Conservation (phyloP, 176 grass and related monocot genomes). For the bread wheat (Triticum aestivum) region DNA sequence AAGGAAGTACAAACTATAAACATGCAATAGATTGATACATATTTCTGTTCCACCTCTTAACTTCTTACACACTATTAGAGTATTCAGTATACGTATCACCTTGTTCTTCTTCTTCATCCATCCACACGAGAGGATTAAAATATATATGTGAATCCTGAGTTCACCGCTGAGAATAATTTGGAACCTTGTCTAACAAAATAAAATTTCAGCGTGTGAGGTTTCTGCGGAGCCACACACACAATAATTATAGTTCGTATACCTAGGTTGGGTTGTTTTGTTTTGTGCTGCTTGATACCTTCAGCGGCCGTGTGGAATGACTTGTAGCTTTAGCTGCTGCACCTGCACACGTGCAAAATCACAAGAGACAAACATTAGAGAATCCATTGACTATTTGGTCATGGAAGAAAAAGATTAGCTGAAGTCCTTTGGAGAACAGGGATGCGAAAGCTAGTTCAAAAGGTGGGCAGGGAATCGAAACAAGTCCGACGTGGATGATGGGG, state of each 20-base stretch:
- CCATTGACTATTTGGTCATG: neutral
- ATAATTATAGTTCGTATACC: neutral
- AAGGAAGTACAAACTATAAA: no score
- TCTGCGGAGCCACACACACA: neutral
- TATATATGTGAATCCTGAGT: no score
- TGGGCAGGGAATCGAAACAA: neutral
- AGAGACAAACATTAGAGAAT: neutral
- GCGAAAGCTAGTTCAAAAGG: neutral
- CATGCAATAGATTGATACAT: neutral
- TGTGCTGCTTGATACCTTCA: no score
- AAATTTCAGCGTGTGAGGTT: no score
- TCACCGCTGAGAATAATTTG: no score
- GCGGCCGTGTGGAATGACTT: neutral
- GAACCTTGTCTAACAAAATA: no score
- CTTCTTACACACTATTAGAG: no score
- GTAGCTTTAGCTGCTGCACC: no score
- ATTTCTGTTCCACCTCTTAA: neutral
- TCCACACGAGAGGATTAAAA: no score
- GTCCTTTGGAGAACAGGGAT: neutral
- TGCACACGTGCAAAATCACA: neutral
- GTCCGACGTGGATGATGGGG: no score
- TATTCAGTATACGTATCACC: no score
- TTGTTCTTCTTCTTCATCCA: no score
- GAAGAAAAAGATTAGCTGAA: neutral
- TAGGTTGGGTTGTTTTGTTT: neutral